Conservation (phyloP, 805 yeast genomes). For the Wickerhamomyces tratensis region DNA sequence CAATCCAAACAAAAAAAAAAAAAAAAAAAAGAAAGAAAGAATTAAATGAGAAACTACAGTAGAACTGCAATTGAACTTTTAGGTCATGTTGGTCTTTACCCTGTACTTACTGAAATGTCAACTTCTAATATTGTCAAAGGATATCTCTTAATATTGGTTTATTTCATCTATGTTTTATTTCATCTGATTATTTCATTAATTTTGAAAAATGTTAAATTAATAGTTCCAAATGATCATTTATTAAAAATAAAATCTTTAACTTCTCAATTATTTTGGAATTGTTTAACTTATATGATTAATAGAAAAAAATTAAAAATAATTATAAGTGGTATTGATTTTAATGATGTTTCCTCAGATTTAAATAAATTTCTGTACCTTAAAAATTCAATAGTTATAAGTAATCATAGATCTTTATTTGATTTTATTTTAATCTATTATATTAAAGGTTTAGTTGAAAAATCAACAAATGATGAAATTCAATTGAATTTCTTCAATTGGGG, state of each 20-base stretch:
- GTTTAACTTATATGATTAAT: slow-evolving; percentile 11
- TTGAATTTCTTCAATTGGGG: slow-evolving; percentile 69
- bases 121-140: not conserved
- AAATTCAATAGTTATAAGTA: slow-evolving; percentile 30
- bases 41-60: not conserved
- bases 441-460: slow-evolving; percentile 17
- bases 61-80: slow-evolving; percentile 1
- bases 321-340: slow-evolving; percentile 15
- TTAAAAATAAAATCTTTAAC: not conserved
- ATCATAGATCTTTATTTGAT: slow-evolving; percentile 66
- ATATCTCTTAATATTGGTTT: not conserved
- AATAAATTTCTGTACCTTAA: slow-evolving; percentile 13
- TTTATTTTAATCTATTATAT: slow-evolving; percentile 39
- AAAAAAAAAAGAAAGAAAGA: too few species aligned
- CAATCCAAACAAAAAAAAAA: too few species aligned
- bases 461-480: slow-evolving; percentile 9
- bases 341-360: not conserved
- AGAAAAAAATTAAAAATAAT: slow-evolving; percentile 16
- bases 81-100: slow-evolving; percentile 1
- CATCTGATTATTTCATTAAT: not conserved
- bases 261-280: slow-evolving; percentile 9
- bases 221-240: not conserved
- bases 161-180: not conserved
- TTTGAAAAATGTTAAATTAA: not conserved
- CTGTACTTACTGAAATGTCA: not conserved